Conservation (phyloP, 345 rosid genomes). For the Capsella bursapastoris region DNA sequence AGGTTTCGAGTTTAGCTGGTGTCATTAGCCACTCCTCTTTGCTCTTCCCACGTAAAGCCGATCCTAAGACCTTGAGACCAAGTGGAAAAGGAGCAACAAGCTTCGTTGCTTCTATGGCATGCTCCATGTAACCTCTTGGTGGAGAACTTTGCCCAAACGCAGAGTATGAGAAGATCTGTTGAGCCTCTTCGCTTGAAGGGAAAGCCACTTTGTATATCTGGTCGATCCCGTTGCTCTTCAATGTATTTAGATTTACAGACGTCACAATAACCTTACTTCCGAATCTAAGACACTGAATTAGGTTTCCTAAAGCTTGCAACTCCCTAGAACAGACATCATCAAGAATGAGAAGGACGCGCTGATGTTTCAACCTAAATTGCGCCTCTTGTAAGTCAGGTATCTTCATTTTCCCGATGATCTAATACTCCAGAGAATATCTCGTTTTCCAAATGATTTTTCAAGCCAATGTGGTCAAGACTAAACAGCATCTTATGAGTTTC, state of each 20-base stretch:
- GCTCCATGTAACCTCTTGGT: constrained; percentile 29
- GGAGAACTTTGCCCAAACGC: constrained; percentile 32
- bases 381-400: neutral
- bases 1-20: neutral
- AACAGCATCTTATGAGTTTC: no score
- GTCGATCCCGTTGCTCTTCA: neutral
- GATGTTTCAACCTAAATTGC: neutral
- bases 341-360: constrained; percentile 31
- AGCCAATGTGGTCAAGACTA: neutral
- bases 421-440: constrained; percentile 2
- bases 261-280: constrained; percentile 29
- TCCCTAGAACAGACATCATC: neutral
- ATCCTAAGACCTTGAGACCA: constrained; percentile 22
- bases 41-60: constrained; percentile 23
- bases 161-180: constrained; percentile 17
- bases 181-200: constrained; percentile 26
- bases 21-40: neutral
- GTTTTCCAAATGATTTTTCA: neutral
- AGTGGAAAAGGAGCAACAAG: constrained; percentile 9
- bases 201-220: constrained; percentile 16
- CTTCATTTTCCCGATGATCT: constrained; percentile 16
- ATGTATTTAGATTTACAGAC: neutral
- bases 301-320: neutral
- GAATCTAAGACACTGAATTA: constrained; percentile 6
- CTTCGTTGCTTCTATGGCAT: neutral